Conservation (phyloP, 2,329 filamentous ascomycete species). For the Aspergillus neoniger region DNA sequence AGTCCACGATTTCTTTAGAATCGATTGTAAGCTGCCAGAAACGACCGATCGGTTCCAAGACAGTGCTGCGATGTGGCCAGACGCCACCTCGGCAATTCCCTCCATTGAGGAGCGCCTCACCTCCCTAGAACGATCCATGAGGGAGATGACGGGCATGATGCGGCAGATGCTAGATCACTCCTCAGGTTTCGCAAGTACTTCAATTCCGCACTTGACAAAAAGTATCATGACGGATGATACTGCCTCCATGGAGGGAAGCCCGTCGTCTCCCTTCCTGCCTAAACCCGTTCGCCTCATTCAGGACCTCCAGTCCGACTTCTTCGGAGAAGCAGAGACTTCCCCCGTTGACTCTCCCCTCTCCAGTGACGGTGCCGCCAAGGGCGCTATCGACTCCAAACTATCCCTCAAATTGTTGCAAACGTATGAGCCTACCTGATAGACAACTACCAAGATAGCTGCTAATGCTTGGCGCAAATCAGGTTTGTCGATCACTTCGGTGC, state of each 20-base stretch:
- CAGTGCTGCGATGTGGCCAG: constrained; percentile 33
- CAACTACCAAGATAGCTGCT: background rate
- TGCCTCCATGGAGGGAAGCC: constrained; percentile 23
- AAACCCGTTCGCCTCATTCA: constrained; percentile 36
- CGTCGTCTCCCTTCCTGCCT: constrained; percentile 25
- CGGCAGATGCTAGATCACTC: constrained; percentile 34
- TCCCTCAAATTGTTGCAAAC: constrained; percentile 36
- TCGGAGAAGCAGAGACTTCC: constrained; percentile 28
- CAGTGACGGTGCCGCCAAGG: constrained; percentile 30
- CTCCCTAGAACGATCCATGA: constrained; percentile 37
- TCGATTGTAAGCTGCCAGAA: constrained; percentile 39
- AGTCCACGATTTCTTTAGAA: constrained; percentile 23
- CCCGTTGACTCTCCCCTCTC: constrained; percentile 26
- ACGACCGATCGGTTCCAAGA: constrained; percentile 38
- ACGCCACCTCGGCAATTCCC: constrained; percentile 33
- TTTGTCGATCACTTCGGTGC: constrained; percentile 37
- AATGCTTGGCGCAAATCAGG: constrained; percentile 16
- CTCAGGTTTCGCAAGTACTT: constrained; percentile 22
- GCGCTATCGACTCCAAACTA: constrained; percentile 34
- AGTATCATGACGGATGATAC: constrained; percentile 29
- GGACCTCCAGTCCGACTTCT: constrained; percentile 36
- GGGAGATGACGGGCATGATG: constrained; percentile 38
- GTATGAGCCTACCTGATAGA: constrained; percentile 19
- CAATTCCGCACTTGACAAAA: constrained; percentile 21
- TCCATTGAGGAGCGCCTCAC: constrained; percentile 38